Evolutionary conservation across 768 basidiomycete species (phyloP), one percentile per base, ranked within the genome.

Genomic region (Mrakia hoshinonis): DNA sequence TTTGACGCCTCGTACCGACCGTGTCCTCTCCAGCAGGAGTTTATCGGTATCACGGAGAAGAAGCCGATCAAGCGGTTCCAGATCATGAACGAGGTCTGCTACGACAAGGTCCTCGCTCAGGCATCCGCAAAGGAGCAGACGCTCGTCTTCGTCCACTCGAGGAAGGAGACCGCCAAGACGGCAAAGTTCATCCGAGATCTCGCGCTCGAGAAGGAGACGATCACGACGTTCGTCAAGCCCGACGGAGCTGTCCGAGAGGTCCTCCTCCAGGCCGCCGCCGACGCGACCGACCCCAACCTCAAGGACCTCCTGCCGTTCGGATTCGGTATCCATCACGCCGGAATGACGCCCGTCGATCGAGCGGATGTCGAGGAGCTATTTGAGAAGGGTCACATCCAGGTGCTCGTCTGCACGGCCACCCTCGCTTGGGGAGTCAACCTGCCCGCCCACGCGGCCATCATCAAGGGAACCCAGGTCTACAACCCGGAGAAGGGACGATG

Each of bases 401-500:
- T 98, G 0, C 83, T 99, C 31, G 92, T 96, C 54, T 96, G 92
- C 78, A 99, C 96, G 0, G 96, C 96, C 5, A 98, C 95, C 2
- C 87, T 99, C 47, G 96, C 96, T 0, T 99, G 96, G 96, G 96
- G 95, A 82, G 95, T 99, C 81, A 99, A 99, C 78, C 82, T 98
- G 0, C 96, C 96, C 3, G 95, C 94, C 0, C 96, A 98, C 74
- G 89, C 92, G 10, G 95, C 97, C 81, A 92, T 98, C 82, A 97
- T 99, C 84, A 99, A 98, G 79, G 96, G 96, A n/a, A 98, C 96
- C 0, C 94, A 98, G 81, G 94, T 98, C 73, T 99, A 98, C 81
- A 97, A 96, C 79, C 96, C 96, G 0, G 94, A 96, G 81, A 96
- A 98, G 81, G 96, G 96, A 24, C 87, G 90, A 4, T 99, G 96